A percentile compares a stretch with the other conserved stretches of the same genome.
phyloP scores from a whole-genome alignment of 768 basidiomycete species.

The Leccinum fibrillosum region DNA sequence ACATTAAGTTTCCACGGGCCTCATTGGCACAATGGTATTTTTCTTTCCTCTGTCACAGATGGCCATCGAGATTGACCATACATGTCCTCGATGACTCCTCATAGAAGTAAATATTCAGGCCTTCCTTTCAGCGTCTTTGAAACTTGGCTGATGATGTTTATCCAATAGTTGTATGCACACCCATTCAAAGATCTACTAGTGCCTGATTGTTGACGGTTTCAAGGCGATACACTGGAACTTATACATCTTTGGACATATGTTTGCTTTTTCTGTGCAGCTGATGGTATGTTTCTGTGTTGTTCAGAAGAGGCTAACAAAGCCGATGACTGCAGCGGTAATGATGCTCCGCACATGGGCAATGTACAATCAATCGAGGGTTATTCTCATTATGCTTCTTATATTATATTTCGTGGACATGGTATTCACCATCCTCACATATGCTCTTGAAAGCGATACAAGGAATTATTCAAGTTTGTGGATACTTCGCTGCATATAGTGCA shows the following conservation, averaged over 20 bases:
- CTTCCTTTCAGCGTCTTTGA: no score
- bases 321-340: neutral
- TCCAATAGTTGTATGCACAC: neutral
- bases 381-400: neutral
- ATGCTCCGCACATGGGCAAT: neutral
- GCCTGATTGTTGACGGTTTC: neutral
- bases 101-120: no score
- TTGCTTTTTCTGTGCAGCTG: neutral
- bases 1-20: neutral
- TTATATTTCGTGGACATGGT: neutral
- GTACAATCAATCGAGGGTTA: neutral
- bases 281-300: neutral
- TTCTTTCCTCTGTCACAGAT: neutral
- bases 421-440: no score
- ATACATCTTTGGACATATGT: neutral
- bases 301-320: neutral
- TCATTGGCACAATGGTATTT: neutral
- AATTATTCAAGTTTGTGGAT: neutral
- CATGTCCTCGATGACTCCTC: no score
- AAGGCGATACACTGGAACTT: neutral
- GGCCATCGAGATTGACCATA: no score
- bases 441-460: no score
- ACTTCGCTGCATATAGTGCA: neutral
- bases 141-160: neutral
- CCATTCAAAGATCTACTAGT: neutral